Conservation (phyloP, 352 stramenopile genomes). For the Phytophthora sp. region DNA sequence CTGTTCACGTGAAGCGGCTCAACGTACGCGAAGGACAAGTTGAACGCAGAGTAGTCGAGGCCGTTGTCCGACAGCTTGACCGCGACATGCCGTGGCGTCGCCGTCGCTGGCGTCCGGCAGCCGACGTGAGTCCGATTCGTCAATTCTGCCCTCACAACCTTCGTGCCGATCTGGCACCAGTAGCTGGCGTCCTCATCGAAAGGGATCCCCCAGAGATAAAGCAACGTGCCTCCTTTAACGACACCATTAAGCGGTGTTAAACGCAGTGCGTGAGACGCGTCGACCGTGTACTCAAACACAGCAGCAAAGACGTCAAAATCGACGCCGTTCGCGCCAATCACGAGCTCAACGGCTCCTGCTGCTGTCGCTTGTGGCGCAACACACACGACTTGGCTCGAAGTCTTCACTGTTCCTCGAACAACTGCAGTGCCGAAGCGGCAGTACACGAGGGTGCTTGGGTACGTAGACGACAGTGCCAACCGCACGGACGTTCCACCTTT, state of each 20-base stretch:
- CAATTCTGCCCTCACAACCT: slow-evolving; percentile 50
- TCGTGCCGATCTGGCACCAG: slow-evolving; percentile 58
- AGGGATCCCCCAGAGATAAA: slow-evolving; percentile 45
- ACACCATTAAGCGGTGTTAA: slow-evolving; percentile 53
- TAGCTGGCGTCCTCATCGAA: slow-evolving; percentile 45
- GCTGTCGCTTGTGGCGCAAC: slow-evolving; percentile 18
- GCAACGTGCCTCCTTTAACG: slow-evolving; percentile 55
- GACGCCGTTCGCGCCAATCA: slow-evolving; percentile 50
- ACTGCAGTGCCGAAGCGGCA: slow-evolving; percentile 65
- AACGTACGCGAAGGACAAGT: slow-evolving; percentile 65
- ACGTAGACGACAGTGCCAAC: slow-evolving; percentile 33
- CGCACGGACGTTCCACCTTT: slow-evolving; percentile 63
- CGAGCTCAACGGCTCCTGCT: slow-evolving; percentile 31
- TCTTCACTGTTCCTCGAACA: slow-evolving; percentile 31
- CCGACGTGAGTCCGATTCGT: slow-evolving; percentile 60
- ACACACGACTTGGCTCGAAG: slow-evolving; percentile 37
- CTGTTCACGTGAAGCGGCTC: slow-evolving; percentile 51
- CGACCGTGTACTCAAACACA: slow-evolving; percentile 53
- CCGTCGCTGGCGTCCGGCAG: slow-evolving; percentile 56
- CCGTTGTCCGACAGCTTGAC: slow-evolving; percentile 66
- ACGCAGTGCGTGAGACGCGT: slow-evolving; percentile 31
- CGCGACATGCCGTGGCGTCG: slow-evolving; percentile 34
- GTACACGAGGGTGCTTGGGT: slow-evolving; percentile 36
- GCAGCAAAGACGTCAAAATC: slow-evolving; percentile 59
- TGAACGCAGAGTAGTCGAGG: slow-evolving; percentile 55